Evolutionary conservation across 805 yeast genomes (phyloP).

Genomic region (Candida nemodendra): DNA sequence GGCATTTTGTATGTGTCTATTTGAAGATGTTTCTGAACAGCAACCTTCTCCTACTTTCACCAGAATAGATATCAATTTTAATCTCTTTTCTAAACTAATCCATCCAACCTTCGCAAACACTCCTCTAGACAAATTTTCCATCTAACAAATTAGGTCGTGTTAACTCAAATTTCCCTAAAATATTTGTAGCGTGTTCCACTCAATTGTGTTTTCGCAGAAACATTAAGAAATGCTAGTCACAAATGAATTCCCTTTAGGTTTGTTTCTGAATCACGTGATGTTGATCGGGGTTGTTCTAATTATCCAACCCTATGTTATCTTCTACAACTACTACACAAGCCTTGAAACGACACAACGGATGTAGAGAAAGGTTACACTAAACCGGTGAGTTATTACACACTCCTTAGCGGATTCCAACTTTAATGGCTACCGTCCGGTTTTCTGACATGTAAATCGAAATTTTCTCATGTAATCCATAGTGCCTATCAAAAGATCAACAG

Average conservation of each 20-base stretch:
- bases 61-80: no score
- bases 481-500: no score
- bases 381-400: conserved; percentile 53
- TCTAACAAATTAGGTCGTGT: no score
- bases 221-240: no score
- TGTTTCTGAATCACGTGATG: conserved; percentile 1
- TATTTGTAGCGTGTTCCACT: no score
- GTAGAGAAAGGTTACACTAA: conserved; percentile 32
- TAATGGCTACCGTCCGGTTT: conserved; percentile 55
- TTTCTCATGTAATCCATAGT: no score
- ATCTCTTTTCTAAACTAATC: not conserved
- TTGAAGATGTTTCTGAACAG: conserved; percentile 2
- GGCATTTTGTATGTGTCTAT: conserved; percentile 58
- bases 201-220: no score
- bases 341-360: no score
- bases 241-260: not conserved
- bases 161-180: no score
- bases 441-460: conserved; percentile 26
- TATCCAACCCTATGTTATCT: no score
- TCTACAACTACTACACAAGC: no score
- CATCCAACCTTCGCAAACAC: not conserved
- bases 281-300: not conserved
- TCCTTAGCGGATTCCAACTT: conserved; percentile 57
- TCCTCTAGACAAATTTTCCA: no score
- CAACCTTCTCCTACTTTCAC: conserved; percentile 1